Percentiles rank a stretch among this genome's conserved stretches.
These are phyloP conservation scores for Puya raimondii DNA, from an alignment of 176 grass and related monocot genomes.

Conservation along the genomic window DNA sequence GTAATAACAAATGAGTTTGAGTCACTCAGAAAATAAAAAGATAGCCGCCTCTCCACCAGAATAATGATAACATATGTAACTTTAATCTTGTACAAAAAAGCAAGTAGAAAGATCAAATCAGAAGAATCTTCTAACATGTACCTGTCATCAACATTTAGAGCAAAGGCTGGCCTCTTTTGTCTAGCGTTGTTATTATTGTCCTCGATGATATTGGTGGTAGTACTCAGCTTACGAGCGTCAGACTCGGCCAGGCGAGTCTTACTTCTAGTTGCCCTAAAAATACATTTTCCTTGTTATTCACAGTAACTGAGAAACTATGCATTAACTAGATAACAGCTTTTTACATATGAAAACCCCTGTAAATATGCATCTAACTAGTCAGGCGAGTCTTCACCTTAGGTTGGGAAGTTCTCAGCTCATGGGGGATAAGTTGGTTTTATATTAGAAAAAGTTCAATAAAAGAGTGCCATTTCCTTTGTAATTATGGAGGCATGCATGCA, in stretches of 20 bases:
- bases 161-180: constrained; percentile 36
- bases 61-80: background rate
- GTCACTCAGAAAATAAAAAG: background rate
- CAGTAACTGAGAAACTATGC: background rate
- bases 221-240: constrained; percentile 25
- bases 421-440: too few relatives aligned
- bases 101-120: background rate
- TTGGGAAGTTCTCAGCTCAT: too few relatives aligned
- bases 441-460: too few relatives aligned
- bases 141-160: constrained; percentile 61
- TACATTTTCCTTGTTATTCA: background rate
- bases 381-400: too few relatives aligned
- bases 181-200: constrained; percentile 29
- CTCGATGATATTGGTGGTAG: constrained; percentile 20
- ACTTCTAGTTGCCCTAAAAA: constrained; percentile 62
- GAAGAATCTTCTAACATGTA: constrained; percentile 7
- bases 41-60: background rate
- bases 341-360: too few relatives aligned
- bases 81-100: background rate
- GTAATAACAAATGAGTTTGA: background rate
- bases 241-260: constrained; percentile 26
- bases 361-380: too few relatives aligned
- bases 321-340: background rate
- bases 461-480: too few relatives aligned
- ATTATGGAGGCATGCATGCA: too few relatives aligned